A percentile compares a stretch with the other conserved stretches of the same genome.
These are phyloP conservation scores for Camelina sativa DNA, from an alignment of 345 rosid species.

Conservation along the genomic window DNA sequence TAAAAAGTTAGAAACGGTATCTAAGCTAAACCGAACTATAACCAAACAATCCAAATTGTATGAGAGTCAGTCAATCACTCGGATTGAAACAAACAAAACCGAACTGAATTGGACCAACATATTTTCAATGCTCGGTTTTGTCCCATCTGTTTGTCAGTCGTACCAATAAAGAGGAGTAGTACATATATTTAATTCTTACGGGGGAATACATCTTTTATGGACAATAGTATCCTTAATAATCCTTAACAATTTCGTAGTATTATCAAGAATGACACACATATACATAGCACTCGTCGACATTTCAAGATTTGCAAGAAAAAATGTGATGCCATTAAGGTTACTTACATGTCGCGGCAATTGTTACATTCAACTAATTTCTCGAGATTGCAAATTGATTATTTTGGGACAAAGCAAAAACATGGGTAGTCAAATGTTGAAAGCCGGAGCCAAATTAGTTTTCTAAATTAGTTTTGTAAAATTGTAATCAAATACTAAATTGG, in stretches of 20 bases:
- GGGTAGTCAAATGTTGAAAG: too few species aligned
- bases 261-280: slow-evolving; percentile 1
- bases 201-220: not conserved
- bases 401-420: slow-evolving; percentile 1
- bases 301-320: not conserved
- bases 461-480: too few species aligned
- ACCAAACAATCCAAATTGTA: not conserved
- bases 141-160: not conserved
- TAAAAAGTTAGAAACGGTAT: too few species aligned
- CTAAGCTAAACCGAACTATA: too few species aligned
- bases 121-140: not conserved
- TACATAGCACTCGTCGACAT: slow-evolving; percentile 24
- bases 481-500: too few species aligned
- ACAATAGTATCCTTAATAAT: not conserved
- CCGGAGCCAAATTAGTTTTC: not conserved
- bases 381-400: slow-evolving; percentile 15
- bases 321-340: slow-evolving; percentile 4
- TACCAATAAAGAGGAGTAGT: slow-evolving; percentile 1
- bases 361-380: slow-evolving; percentile 12
- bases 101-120: not conserved
- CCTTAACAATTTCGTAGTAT: not conserved
- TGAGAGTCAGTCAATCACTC: not conserved
- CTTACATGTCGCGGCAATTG: slow-evolving; percentile 18
- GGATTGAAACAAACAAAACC: not conserved
- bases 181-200: not conserved